Base-by-base conservation (phyloP, 2,329 filamentous ascomycete genomes). In the Dactylonectria macrodidyma region DNA sequence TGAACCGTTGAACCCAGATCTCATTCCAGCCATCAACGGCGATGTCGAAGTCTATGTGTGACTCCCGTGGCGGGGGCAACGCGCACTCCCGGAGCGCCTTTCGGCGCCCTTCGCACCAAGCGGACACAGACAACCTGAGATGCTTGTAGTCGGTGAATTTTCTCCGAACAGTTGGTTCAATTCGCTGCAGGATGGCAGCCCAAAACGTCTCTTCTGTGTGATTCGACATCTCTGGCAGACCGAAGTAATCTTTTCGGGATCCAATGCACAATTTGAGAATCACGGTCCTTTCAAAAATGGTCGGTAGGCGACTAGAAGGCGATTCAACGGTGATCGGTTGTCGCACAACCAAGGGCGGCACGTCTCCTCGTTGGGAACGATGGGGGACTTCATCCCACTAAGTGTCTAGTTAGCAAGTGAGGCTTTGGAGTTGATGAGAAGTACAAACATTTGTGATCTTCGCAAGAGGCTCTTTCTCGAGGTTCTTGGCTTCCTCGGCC, bases 1-100 rank as follows among this genome's bases (percentile, higher is more conserved):
- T 73, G 8, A 74, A 73, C 2, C 66, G 56, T 1, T 34, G n/a
- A 0, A 26, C 51, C 19, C 66, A 76, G 1, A 72, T 46, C 10
- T 14, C 0, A 22, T 76, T 76, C 74, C 72, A 76, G 1, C 56
- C n/a, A 9, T 76, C 71, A 3, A 74, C 59, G 1, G 52, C 12
- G 0, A 4, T 10, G 12, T 73, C 70, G 1, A 75, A 46, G 2
- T 69, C 65, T 0, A 36, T 46, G 1, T 60, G 54, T 2, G 12
- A 52, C 6, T 26, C 19, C 0, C 59, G 60, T 1, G 62, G 36
- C 5, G 52, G 41, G 0, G 47, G 59, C 1, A 71, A 24, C 1
- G 41, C 58, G 2, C 64, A 66, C 5, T 68, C 55, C 4, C 51
- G 33, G 9, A 75, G 22, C 1, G 14, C 26, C 0, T 54, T 16